Evolutionary conservation across 805 yeast genomes (phyloP), one percentile per base, ranked within the genome.

Genomic region (Starmerella apicola): DNA sequence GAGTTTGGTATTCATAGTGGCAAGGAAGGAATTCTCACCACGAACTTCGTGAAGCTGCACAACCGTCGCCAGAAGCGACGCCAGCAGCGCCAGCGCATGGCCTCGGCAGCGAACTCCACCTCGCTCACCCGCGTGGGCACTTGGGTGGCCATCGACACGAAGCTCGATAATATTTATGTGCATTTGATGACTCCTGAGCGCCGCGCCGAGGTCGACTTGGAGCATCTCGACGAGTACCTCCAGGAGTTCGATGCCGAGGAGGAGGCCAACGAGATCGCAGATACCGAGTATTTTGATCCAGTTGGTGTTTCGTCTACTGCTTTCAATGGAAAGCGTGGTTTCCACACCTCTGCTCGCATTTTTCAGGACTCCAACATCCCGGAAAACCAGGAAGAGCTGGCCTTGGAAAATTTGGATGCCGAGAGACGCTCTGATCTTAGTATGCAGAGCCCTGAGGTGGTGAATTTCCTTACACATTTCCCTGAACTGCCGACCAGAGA

Each of bases 81-180:
- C 46, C 55, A 61, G 32, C 76, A 78, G 28, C 63, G 73, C 39
- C 72, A 72, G 51, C 62, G 67, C 2, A 32, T 34, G 29, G 38
- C 42, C 3, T 24, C 9, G 7, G n/a, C 20, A 25, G 30, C 13
- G 1, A 4, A 26, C 2, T 24, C 15, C 10, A 34, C 20, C 60
- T 63, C 10, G 49, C 65, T 37, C 16, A 5, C 66, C 76, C 39
- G 45, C 10, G 43, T 44, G 4, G 84, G 83, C 50, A 71, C 81
- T 20, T 86, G 97, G 97, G 74, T 82, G 18, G 74, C 82, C 71
- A 64, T 85, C 35, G 84, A 83, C 51, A 70, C 83, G 36, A 64
- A 67, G 21, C 59, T 71, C 2, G 79, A 77, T 44, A 73, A 74
- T 28, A 70, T 84, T 3, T 71, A 66, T 39, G 68, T 86, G 24